Conservation (phyloP, 2,329 filamentous ascomycete species). For the Pseudocercospora eumusae region DNA sequence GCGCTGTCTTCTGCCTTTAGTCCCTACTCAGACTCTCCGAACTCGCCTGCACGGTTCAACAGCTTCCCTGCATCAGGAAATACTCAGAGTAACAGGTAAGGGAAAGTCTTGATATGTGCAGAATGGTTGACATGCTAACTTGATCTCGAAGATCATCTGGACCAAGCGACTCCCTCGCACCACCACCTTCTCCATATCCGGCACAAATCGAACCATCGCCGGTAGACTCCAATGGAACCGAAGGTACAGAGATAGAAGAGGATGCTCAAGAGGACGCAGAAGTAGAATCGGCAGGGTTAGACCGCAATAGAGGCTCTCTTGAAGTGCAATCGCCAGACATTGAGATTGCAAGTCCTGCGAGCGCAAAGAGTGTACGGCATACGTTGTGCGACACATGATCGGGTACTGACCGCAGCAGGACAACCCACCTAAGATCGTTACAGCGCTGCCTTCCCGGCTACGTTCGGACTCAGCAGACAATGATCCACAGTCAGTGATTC, state of each 20-base stretch:
- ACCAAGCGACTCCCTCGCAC: slow-evolving; percentile 50
- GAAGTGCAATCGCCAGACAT: slow-evolving; percentile 36
- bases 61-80: slow-evolving; percentile 42
- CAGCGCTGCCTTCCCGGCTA: slow-evolving; percentile 42
- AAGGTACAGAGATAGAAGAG: slow-evolving; percentile 81
- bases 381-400: slow-evolving; percentile 30
- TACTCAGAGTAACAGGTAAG: slow-evolving; percentile 43
- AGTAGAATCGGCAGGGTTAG: slow-evolving; percentile 31
- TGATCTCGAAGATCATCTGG: slow-evolving; percentile 45
- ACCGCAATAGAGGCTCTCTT: slow-evolving; percentile 20
- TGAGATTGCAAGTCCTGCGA: slow-evolving; percentile 39
- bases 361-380: slow-evolving; percentile 36
- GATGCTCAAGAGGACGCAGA: slow-evolving; percentile 62
- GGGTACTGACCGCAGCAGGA: slow-evolving; percentile 27
- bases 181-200: slow-evolving; percentile 56
- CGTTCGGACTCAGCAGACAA: slow-evolving; percentile 63
- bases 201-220: slow-evolving; percentile 76
- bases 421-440: slow-evolving; percentile 51
- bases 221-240: slow-evolving; percentile 81
- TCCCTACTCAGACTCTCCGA: slow-evolving; percentile 55
- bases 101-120: neutral
- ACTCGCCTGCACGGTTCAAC: slow-evolving; percentile 50
- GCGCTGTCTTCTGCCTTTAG: slow-evolving; percentile 51
- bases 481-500: slow-evolving; percentile 85
- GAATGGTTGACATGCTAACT: neutral